phyloP scores from a whole-genome alignment of 2,329 filamentous ascomycete genomes.

The Fusarium nanum region DNA sequence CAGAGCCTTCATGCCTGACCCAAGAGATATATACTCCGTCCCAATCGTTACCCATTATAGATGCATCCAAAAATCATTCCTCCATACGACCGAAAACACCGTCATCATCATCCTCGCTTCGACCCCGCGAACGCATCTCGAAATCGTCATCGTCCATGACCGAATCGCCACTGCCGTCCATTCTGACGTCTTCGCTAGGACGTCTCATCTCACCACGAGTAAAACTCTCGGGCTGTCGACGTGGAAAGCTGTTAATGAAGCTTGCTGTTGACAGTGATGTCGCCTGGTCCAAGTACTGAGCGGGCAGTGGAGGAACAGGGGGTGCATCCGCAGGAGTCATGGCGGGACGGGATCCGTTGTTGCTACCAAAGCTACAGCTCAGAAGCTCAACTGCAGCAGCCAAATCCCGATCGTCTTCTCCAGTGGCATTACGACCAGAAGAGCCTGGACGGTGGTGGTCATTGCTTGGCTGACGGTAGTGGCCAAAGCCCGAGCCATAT shows the following conservation, averaged over 20 bases:
- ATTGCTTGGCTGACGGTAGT: constrained; percentile 79
- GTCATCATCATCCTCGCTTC: constrained; percentile 90
- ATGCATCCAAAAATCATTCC: constrained; percentile 66
- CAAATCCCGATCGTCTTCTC: constrained; percentile 87
- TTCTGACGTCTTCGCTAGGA: constrained; percentile 70
- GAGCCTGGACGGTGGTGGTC: constrained; percentile 81
- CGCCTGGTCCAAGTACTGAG: constrained; percentile 76
- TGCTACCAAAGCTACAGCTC: constrained; percentile 90
- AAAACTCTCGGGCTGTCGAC: constrained; percentile 72
- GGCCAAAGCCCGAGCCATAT: constrained; percentile 60
- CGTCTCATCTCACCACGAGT: constrained; percentile 68
- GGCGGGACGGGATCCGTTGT: constrained; percentile 71
- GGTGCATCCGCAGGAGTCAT: constrained; percentile 79
- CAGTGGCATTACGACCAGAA: constrained; percentile 78
- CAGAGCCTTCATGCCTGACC: constrained; percentile 48
- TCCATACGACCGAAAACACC: constrained; percentile 98
- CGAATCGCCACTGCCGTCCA: constrained; percentile 73
- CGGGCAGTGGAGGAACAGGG: constrained; percentile 87
- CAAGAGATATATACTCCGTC: constrained; percentile 46
- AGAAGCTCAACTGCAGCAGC: constrained; percentile 91
- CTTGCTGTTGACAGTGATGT: constrained; percentile 68
- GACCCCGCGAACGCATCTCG: constrained; percentile 68
- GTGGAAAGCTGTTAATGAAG: constrained; percentile 72
- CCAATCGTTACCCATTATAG: constrained; percentile 43
- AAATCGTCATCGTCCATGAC: constrained; percentile 76